These are phyloP conservation scores for Neurospora africana DNA, from an alignment of 495 filamentous ascomycete genomes.

Conservation along the genomic window DNA sequence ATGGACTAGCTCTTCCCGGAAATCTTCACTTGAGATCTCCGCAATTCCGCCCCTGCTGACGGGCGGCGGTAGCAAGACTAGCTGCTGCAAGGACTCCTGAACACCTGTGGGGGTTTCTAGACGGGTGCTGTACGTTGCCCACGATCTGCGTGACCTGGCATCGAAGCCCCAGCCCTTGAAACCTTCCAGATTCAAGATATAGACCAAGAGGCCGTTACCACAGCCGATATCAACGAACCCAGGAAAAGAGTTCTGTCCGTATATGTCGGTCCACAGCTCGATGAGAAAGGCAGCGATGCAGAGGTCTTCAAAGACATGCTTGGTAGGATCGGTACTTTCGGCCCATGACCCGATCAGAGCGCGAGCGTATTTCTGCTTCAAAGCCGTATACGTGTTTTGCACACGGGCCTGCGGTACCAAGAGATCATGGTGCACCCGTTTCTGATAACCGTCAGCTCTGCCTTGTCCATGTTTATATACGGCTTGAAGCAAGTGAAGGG, in stretches of 20 bases:
- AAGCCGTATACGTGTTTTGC: slow-evolving; percentile 70
- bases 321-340: slow-evolving; percentile 75
- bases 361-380: slow-evolving; percentile 67
- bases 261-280: slow-evolving; percentile 86
- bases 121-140: slow-evolving; percentile 52
- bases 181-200: slow-evolving; percentile 72
- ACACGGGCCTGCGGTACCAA: slow-evolving; percentile 61
- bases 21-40: slow-evolving; percentile 9
- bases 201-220: slow-evolving; percentile 87
- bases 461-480: slow-evolving; percentile 70
- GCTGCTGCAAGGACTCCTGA: slow-evolving; percentile 47
- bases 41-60: slow-evolving; percentile 17
- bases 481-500: slow-evolving; percentile 55
- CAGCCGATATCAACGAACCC: slow-evolving; percentile 95
- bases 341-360: slow-evolving; percentile 60
- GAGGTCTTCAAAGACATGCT: slow-evolving; percentile 92
- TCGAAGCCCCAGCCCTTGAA: slow-evolving; percentile 87
- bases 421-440: slow-evolving; percentile 66
- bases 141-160: slow-evolving; percentile 70
- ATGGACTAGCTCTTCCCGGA: slow-evolving; percentile 39
- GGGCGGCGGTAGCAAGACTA: slow-evolving; percentile 60
- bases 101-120: slow-evolving; percentile 25
- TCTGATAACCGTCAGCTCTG: slow-evolving; percentile 50
- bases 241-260: slow-evolving; percentile 52
- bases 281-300: slow-evolving; percentile 88